These are phyloP conservation scores for Saturnispora diversa DNA, from an alignment of 805 yeast species.

Conservation along the genomic window DNA sequence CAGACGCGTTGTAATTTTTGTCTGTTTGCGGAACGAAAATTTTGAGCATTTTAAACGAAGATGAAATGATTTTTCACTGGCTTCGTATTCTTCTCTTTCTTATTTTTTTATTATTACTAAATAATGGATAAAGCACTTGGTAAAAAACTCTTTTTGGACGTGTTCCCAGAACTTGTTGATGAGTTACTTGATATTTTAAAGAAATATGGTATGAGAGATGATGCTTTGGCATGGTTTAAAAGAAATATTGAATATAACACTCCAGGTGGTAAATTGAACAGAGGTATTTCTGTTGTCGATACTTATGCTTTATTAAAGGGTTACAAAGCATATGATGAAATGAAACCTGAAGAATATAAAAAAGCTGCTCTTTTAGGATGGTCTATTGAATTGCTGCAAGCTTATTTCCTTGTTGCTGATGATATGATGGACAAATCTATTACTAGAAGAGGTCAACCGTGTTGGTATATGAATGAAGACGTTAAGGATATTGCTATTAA, in stretches of 20 bases:
- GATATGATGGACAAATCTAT: conserved; percentile 97
- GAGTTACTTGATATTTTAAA: conserved; percentile 60
- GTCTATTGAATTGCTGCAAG: conserved; percentile 91
- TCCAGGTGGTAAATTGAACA: conserved; percentile 93
- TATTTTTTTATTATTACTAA: no score
- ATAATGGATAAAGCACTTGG: conserved; percentile 32
- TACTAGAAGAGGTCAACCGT: conserved; percentile 97
- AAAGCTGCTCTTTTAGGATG: conserved; percentile 88
- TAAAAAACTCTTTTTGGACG: conserved; percentile 51
- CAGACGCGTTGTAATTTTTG: no score
- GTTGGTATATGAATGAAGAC: conserved; percentile 81
- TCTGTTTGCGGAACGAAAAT: no score
- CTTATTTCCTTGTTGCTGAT: conserved; percentile 94
- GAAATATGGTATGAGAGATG: conserved; percentile 72
- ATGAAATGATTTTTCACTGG: no score
- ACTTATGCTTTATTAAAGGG: conserved; percentile 77
- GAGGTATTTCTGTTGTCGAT: conserved; percentile 93
- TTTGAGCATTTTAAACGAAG: no score
- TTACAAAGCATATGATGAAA: conserved; percentile 47
- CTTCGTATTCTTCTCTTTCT: no score
- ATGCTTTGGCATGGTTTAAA: conserved; percentile 81
- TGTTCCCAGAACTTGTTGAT: conserved; percentile 69
- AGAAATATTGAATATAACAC: conserved; percentile 73
- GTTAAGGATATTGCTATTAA: conserved; percentile 94
- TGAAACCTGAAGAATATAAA: conserved; percentile 60